Evolutionary conservation across 2,329 filamentous ascomycete species (phyloP).

Genomic region (Ceratocystis variospora): DNA sequence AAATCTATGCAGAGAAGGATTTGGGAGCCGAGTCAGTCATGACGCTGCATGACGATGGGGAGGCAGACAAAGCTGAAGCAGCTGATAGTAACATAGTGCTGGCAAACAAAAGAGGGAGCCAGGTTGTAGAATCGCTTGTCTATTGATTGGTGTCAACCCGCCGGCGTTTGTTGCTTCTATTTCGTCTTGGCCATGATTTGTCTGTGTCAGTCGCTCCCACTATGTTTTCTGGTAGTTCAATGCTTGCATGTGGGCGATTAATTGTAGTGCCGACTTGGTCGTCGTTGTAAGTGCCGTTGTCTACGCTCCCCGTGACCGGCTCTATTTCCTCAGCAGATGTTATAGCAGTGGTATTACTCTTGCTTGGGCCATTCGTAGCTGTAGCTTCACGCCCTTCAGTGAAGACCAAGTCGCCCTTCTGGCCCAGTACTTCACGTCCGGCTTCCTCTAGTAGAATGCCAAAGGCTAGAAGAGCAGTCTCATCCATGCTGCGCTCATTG

Average conservation of each 20-base stretch:
- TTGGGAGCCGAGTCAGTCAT: background rate
- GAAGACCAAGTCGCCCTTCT: constrained; percentile 56
- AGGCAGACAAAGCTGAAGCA: background rate
- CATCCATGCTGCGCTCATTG: constrained; percentile 55
- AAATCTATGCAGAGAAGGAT: background rate
- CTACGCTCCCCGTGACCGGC: background rate
- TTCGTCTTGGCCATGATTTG: background rate
- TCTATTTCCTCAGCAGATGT: background rate
- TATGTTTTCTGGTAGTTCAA: background rate
- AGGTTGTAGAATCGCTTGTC: background rate
- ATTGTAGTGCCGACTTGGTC: background rate
- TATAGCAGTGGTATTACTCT: background rate
- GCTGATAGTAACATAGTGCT: background rate
- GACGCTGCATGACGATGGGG: background rate
- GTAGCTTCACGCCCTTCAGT: constrained; percentile 39
- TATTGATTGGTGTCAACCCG: background rate
- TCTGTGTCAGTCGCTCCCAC: background rate
- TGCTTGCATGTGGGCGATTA: background rate
- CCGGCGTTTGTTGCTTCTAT: background rate
- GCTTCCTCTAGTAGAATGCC: constrained; percentile 64
- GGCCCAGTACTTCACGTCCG: constrained; percentile 45
- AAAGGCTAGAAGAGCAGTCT: constrained; percentile 61
- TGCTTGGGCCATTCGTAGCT: background rate
- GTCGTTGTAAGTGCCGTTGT: background rate
- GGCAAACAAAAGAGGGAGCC: background rate